phyloP scores from a whole-genome alignment of 1,139 yeast genomes.

The Suhomyces maxii region DNA sequence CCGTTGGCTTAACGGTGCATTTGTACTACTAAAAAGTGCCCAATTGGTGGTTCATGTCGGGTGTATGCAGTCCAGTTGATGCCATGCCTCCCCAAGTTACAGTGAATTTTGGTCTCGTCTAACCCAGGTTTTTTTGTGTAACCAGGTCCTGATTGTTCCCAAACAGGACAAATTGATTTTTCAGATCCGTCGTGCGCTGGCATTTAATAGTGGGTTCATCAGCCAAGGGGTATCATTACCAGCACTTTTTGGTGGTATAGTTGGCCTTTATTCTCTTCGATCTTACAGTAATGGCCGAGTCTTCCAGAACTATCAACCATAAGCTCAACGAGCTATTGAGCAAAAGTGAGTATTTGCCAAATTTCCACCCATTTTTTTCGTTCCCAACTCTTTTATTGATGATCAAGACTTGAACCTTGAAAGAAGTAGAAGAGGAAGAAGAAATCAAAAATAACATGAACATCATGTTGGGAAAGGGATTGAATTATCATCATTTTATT shows the following conservation, averaged over 20 bases:
- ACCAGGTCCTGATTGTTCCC: constrained; percentile 5
- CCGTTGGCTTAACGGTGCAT: too few species aligned
- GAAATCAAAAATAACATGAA: too few species aligned
- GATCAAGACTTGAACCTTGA: too few species aligned
- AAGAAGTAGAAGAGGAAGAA: too few species aligned
- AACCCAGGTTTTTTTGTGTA: constrained; percentile 5
- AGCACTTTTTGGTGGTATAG: neutral
- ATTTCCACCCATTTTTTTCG: neutral
- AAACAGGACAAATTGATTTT: constrained; percentile 7
- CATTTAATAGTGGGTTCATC: neutral
- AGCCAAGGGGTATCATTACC: constrained; percentile 1
- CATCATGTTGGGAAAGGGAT: neutral
- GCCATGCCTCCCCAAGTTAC: too few species aligned
- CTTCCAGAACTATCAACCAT: constrained; percentile 47
- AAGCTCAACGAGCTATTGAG: constrained; percentile 46
- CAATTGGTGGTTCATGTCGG: too few species aligned
- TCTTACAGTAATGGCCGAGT: constrained; percentile 25
- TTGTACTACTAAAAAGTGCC: too few species aligned
- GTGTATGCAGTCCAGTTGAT: too few species aligned
- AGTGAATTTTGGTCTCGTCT: constrained; percentile 5
- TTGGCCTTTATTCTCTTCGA: neutral
- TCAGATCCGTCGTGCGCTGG: constrained; percentile 11
- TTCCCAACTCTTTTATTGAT: too few species aligned
- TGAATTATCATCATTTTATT: neutral
- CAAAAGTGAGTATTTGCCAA: constrained; percentile 28